A percentile compares a stretch with the other conserved stretches of the same genome.
These are phyloP conservation scores for Rhodosporidiobolus odoratus DNA, from an alignment of 768 basidiomycete species.

Conservation along the genomic window DNA sequence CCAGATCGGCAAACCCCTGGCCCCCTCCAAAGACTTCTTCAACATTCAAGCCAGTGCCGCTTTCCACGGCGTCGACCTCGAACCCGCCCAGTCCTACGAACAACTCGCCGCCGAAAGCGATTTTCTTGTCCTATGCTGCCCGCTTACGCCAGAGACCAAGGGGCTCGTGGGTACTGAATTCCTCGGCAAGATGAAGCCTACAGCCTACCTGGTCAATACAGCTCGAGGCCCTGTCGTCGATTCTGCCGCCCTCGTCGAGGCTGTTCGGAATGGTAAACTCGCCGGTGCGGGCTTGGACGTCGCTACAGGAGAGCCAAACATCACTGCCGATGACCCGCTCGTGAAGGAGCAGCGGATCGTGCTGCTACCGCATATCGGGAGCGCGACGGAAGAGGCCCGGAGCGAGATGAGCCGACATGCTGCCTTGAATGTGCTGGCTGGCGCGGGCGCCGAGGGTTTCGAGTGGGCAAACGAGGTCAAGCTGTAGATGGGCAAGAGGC, in stretches of 20 bases:
- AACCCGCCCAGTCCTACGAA: constrained; percentile 48
- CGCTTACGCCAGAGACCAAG: constrained; percentile 54
- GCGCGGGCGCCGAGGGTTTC: constrained; percentile 14
- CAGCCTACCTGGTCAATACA: constrained; percentile 73
- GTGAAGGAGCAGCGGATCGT: constrained; percentile 66
- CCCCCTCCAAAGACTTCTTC: constrained; percentile 31
- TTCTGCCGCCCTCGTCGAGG: constrained; percentile 76
- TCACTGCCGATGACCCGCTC: constrained; percentile 68
- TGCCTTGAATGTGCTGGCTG: constrained; percentile 21
- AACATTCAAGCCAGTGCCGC: background rate
- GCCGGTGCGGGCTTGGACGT: constrained; percentile 93
- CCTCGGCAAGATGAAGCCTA: constrained; percentile 75
- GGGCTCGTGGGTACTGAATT: constrained; percentile 69
- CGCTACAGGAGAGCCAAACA: constrained; percentile 51
- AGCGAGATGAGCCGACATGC: constrained; percentile 26
- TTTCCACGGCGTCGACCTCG: constrained; percentile 29
- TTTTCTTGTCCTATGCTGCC: constrained; percentile 68
- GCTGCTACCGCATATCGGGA: constrained; percentile 79
- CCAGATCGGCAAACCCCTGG: constrained; percentile 44
- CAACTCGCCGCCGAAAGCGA: constrained; percentile 74
- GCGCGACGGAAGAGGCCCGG: constrained; percentile 73
- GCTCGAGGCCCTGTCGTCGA: constrained; percentile 83
- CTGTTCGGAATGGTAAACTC: constrained; percentile 69
- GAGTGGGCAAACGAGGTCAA: constrained; percentile 36
- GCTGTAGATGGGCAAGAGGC: background rate